These are phyloP conservation scores for Russula brevipes DNA, from an alignment of 768 basidiomycete species.

Conservation along the genomic window DNA sequence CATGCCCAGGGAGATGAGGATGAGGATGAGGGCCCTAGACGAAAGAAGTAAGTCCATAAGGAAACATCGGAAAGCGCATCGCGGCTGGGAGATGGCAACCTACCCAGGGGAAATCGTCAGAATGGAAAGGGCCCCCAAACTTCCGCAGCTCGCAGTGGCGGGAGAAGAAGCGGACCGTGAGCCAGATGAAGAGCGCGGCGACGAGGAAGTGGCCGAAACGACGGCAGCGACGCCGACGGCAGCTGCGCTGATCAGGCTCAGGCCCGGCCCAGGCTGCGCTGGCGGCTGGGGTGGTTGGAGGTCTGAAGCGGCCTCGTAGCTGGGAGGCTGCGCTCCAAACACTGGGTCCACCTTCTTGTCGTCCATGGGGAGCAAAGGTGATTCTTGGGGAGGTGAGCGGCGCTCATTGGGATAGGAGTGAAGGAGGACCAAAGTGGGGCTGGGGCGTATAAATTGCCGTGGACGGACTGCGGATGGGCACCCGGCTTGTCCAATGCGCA, in stretches of 20 bases:
- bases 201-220: conserved; percentile 7
- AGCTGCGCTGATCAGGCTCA: not conserved
- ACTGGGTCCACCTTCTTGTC: conserved; percentile 6
- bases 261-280: too few species aligned
- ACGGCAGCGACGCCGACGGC: not conserved
- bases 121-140: not conserved
- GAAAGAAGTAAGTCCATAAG: too few species aligned
- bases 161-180: not conserved
- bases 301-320: not conserved
- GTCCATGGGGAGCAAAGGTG: not conserved
- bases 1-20: not conserved
- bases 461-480: conserved; percentile 7
- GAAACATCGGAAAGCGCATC: too few species aligned
- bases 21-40: too few species aligned
- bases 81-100: not conserved
- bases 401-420: not conserved
- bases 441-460: not conserved
- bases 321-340: not conserved
- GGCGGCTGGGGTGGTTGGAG: not conserved
- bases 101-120: not conserved
- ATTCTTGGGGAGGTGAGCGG: not conserved
- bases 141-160: not conserved
- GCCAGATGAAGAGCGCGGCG: not conserved
- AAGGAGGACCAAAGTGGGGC: not conserved
- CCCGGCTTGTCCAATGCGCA: too few species aligned